A percentile compares a stretch with the other conserved stretches of the same genome.
Evolutionary conservation across 345 rosid genomes (phyloP).

Genomic region (Trapa incisa): DNA sequence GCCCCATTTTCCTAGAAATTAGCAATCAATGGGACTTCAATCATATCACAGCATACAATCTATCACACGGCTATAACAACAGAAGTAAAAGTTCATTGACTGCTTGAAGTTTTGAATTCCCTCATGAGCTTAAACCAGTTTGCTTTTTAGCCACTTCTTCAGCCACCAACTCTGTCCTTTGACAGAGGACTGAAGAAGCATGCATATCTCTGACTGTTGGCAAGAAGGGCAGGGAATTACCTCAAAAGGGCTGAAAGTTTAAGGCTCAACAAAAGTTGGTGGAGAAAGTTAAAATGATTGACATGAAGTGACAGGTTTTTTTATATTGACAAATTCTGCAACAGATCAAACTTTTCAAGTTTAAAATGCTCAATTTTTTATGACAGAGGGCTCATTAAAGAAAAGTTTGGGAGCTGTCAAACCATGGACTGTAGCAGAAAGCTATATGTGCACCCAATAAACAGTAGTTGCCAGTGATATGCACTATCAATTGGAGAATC

Average conservation of each 20-base stretch:
- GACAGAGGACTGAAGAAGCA: background rate
- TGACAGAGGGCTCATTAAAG: background rate
- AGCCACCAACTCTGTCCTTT: too few relatives aligned
- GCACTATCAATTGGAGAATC: too few relatives aligned
- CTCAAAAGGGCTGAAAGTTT: conserved; percentile 77
- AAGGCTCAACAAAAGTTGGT: conserved; percentile 4
- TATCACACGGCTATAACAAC: background rate
- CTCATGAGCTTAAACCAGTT: background rate
- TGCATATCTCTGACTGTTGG: background rate
- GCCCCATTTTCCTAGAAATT: background rate
- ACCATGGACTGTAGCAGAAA: too few relatives aligned
- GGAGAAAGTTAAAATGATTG: background rate
- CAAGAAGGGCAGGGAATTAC: conserved; percentile 24
- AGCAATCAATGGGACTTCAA: background rate
- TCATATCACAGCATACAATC: background rate
- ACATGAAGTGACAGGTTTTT: background rate
- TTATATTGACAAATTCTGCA: background rate
- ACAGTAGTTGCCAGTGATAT: too few relatives aligned
- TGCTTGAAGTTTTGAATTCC: background rate
- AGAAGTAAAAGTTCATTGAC: background rate
- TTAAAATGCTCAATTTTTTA: background rate
- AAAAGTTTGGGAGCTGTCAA: conserved; percentile 9
- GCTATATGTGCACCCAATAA: too few relatives aligned
- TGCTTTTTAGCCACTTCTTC: background rate
- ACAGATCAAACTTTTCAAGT: background rate